phyloP scores from a whole-genome alignment of 2,329 filamentous ascomycete species.

The Botrytis tulipae region DNA sequence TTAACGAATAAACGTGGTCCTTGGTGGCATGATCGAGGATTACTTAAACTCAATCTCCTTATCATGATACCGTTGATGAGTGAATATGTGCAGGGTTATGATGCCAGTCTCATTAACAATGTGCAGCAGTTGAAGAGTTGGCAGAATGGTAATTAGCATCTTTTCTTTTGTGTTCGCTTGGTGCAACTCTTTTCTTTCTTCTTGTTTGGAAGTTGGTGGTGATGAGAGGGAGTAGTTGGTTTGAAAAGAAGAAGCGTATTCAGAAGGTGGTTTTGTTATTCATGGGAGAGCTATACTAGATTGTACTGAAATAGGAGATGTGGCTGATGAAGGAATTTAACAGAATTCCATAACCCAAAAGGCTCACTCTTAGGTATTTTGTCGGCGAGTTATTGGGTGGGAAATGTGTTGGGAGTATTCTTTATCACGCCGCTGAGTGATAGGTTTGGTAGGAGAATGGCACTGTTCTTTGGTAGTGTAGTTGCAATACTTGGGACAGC shows the following conservation, averaged over 20 bases:
- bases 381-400: conserved; percentile 27
- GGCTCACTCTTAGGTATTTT: conserved; percentile 25
- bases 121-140: conserved; percentile 26
- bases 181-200: neutral
- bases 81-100: conserved; percentile 30
- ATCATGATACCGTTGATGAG: conserved; percentile 29
- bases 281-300: neutral
- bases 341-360: conserved; percentile 26
- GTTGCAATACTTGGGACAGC: conserved; percentile 18
- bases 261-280: neutral
- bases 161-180: neutral
- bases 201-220: no score
- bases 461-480: conserved; percentile 19
- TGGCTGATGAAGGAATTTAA: neutral
- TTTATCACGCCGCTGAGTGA: conserved; percentile 25
- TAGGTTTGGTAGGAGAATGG: conserved; percentile 16
- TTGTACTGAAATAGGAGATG: neutral
- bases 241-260: no score
- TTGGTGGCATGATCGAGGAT: conserved; percentile 27
- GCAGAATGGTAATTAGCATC: conserved; percentile 22
- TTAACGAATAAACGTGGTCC: conserved; percentile 26
- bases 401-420: conserved; percentile 27
- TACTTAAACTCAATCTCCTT: conserved; percentile 24
- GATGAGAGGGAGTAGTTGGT: neutral
- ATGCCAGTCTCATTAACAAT: conserved; percentile 27